Conservation (phyloP, 768 basidiomycete genomes). For the Lactarius hatsudake region DNA sequence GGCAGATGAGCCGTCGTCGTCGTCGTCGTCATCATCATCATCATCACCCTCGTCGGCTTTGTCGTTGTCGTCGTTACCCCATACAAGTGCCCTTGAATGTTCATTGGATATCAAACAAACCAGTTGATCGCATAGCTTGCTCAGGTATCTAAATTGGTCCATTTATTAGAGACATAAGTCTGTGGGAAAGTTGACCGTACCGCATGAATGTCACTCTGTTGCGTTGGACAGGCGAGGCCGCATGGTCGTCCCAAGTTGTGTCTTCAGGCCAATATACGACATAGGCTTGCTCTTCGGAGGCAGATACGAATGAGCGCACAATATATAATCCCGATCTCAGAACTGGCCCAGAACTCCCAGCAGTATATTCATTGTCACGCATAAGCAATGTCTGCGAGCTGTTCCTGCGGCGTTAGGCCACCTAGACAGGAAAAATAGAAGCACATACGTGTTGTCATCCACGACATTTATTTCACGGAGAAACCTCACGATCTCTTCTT, state of each 20-base stretch:
- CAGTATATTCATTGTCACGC: constrained; percentile 10
- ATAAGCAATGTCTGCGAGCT: constrained; percentile 29
- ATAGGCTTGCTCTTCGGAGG: constrained; percentile 37
- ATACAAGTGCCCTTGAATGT: constrained; percentile 47
- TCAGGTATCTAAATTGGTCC: constrained; percentile 11
- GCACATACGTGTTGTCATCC: constrained; percentile 41
- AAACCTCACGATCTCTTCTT: constrained; percentile 48
- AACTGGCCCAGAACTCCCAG: constrained; percentile 26
- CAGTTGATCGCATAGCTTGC: constrained; percentile 47
- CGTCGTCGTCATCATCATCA: neutral
- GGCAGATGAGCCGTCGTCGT: constrained; percentile 23
- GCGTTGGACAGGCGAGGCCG: constrained; percentile 42
- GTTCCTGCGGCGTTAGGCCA: neutral
- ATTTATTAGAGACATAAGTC: neutral
- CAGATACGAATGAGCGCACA: constrained; percentile 29
- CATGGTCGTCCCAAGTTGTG: constrained; percentile 55
- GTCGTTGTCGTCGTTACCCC: constrained; percentile 36
- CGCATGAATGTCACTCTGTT: constrained; percentile 65
- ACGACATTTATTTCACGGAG: constrained; percentile 39
- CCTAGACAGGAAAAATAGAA: neutral
- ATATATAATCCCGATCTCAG: constrained; percentile 54
- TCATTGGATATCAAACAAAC: constrained; percentile 49
- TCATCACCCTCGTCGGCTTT: no score
- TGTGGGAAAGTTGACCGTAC: constrained; percentile 33
- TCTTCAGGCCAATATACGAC: constrained; percentile 63